Evolutionary conservation across 2,329 filamentous ascomycete genomes (phyloP), one percentile per base, ranked within the genome.

Genomic region (Clarireedia homoeocarpa): DNA sequence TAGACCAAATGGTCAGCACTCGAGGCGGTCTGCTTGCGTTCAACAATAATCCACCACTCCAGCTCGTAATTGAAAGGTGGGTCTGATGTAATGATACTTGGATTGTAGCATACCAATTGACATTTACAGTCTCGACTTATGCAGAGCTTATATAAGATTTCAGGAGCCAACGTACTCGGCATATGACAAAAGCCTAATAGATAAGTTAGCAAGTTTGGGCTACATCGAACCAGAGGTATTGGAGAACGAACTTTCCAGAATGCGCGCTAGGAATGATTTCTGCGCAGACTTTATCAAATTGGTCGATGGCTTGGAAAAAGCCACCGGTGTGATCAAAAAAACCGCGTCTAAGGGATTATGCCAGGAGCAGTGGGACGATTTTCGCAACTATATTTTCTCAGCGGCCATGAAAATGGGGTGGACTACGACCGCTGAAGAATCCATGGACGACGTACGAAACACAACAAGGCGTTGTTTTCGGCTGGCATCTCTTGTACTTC

Each of bases 141-240:
- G 40, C 27, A 46, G 51, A 38, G 26, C 51, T 20, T 46, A 53
- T 17, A 46, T 53, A 53, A 12, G 20, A 53, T 6, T 53, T n/a
- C 30, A 34, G 14, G 15, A 40, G 7, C 51, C 51, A 44, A 36
- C 4, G n/a, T 53, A 53, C 20, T 53, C 51, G 6, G n/a, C 7
- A n/a, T 26, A 46, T 14, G 40, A 53, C 14, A 30, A 46, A n/a
- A 2, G 5, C 6, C 15, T 20, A n/a, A 46, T 20, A n/a, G 26
- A 53, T 46, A 14, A 45, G 7, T 20, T 46, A n/a, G 10, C 20
- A 36, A 46, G 9, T 3, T 12, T 20, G 24, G 34, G 51, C 12
- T 23, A 12, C 26, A 30, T 34, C 7, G 12, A 6, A 24, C 10
- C 27, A 10, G 42, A 26, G 17, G 9, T 5, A 15, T 24, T 46